Base-by-base conservation (phyloP, 2,329 filamentous ascomycete genomes). In the Aaosphaeria arxii region DNA sequence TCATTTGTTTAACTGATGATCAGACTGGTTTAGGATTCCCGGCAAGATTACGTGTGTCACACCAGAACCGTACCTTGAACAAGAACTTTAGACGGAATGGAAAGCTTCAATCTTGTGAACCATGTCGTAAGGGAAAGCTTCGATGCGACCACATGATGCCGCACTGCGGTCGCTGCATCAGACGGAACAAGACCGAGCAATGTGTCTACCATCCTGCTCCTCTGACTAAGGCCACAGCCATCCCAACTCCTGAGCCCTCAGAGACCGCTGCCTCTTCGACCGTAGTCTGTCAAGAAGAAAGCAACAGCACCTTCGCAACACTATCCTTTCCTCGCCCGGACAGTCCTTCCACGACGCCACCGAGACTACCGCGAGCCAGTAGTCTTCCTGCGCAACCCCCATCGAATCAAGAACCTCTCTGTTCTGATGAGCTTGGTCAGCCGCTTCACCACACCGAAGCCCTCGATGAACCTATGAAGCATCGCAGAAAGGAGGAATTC, bases 131-230 rank as follows among this genome's bases (percentile, higher is more conserved):
- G 45, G 62, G 59, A n/a, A 66, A 70, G 45, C 50, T 69, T n/a
- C 54, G 58, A 40, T 68, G 65, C 43, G 67, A 70, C 45, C 67
- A 70, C 50, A 61, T 66, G 51, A 60, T 62, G 54, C 67, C 67
- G 7, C 56, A 55, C 4, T 71, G 66, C 50, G 66, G 61, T 5
- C 52, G 66, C 40, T 69, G 67, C 53, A 50, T 54, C 6, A 59
- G 62, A 38, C 59, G 59, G 4, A 59, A 56, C 43, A 62, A 59
- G 41, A 43, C 49, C 6, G 59, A 63, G 3, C 58, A 62, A 47
- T 71, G 67, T 40, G 51, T 70, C 9, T 71, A 71, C 43, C 66
- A 70, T 45, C 65, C 66, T 2, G 66, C 66, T 11, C 66, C 67
- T 9, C 48, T 69, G 52, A 67, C 66, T 3, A 65, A 64, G 49